phyloP scores from a whole-genome alignment of 2,329 filamentous ascomycete genomes.

The Arthrobotrys musiformis region DNA sequence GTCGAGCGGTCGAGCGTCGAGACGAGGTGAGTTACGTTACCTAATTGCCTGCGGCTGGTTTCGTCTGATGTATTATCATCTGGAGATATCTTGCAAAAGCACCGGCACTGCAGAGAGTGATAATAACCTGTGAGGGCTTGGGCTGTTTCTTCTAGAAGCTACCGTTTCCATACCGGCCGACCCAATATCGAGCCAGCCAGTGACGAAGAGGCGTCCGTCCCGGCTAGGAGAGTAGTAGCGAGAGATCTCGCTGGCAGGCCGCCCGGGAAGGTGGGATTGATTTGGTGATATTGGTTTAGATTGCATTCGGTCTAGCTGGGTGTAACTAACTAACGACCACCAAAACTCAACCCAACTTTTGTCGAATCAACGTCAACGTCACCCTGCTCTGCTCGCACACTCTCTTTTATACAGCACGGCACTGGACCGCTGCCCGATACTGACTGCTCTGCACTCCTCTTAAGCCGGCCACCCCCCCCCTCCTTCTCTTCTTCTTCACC shows the following conservation, averaged over 20 bases:
- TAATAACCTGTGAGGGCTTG: conserved; percentile 6
- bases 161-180: conserved; percentile 18
- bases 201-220: background rate
- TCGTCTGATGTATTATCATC: conserved; percentile 23
- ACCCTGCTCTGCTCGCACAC: conserved; percentile 5
- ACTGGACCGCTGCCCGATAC: no score
- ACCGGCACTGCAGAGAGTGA: conserved; percentile 20
- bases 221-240: conserved; percentile 32
- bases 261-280: no score
- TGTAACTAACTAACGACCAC: background rate
- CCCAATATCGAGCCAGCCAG: conserved; percentile 20
- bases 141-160: conserved; percentile 48
- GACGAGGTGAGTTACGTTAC: conserved; percentile 30
- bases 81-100: conserved; percentile 13
- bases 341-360: conserved; percentile 15
- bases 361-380: conserved; percentile 42
- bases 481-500: no score
- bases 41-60: conserved; percentile 4
- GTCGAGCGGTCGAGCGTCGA: conserved; percentile 29
- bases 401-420: background rate
- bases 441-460: conserved; percentile 1
- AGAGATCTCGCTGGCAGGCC: conserved; percentile 35
- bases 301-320: conserved; percentile 15
- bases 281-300: conserved; percentile 3
- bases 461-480: background rate